Evolutionary conservation across 2,329 filamentous ascomycete genomes (phyloP).

Genomic region (Fusarium gaditjirri): DNA sequence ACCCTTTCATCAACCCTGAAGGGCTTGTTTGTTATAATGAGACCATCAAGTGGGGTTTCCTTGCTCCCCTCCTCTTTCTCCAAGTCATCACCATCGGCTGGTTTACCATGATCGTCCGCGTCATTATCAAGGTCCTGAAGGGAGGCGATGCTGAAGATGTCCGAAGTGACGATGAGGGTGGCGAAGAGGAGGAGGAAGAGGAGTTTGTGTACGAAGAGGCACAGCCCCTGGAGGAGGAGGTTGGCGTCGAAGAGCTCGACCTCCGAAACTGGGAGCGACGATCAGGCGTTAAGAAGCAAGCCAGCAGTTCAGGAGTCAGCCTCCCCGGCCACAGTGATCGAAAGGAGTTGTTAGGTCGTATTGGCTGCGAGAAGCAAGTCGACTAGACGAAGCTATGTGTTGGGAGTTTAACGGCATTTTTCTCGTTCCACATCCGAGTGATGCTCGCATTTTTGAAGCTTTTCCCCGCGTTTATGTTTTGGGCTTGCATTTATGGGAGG

Average conservation of each 20-base stretch:
- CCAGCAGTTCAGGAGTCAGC: constrained; percentile 68
- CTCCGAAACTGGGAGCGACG: constrained; percentile 72
- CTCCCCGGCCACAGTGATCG: constrained; percentile 77
- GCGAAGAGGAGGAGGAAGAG: constrained; percentile 70
- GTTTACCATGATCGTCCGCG: constrained; percentile 88
- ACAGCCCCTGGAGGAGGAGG: constrained; percentile 75
- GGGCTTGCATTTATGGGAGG: constrained; percentile 19
- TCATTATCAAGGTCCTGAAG: constrained; percentile 81
- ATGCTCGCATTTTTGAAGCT: constrained; percentile 20
- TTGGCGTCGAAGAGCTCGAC: constrained; percentile 77
- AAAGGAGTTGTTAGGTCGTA: constrained; percentile 83
- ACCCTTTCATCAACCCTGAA: constrained; percentile 76
- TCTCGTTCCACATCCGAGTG: constrained; percentile 21
- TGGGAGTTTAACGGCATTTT: constrained; percentile 37
- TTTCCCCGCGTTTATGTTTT: constrained; percentile 19
- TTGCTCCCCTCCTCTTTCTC: constrained; percentile 79
- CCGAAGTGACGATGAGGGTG: constrained; percentile 81
- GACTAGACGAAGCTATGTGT: constrained; percentile 49
- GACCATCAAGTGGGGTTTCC: constrained; percentile 79
- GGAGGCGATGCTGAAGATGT: constrained; percentile 85
- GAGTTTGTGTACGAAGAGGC: constrained; percentile 66
- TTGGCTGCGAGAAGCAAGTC: constrained; percentile 83
- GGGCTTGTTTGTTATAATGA: constrained; percentile 84
- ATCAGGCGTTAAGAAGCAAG: constrained; percentile 64
- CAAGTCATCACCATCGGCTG: constrained; percentile 85